Conservation (phyloP, 1,139 yeast species). For the Candida glucosophila region DNA sequence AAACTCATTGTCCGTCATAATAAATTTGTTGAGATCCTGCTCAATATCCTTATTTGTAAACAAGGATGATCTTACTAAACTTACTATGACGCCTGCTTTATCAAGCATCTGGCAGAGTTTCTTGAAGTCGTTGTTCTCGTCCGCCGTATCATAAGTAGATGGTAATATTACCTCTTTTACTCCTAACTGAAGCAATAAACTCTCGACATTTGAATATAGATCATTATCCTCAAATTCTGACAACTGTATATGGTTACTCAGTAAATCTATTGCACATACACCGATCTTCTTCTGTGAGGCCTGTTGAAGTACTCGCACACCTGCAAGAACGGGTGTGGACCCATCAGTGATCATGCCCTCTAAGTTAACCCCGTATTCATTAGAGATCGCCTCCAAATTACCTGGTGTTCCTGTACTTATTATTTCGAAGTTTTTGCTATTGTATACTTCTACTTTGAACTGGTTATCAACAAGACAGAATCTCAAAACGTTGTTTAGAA, state of each 20-base stretch:
- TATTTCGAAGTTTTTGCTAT: constrained; percentile 52
- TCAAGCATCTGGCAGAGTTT: constrained; percentile 59
- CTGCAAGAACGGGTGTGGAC: constrained; percentile 67
- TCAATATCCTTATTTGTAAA: constrained; percentile 61
- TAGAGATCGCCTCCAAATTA: constrained; percentile 47
- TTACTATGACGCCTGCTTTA: constrained; percentile 61
- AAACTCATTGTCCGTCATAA: constrained; percentile 32
- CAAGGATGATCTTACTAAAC: constrained; percentile 47
- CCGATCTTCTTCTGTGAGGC: constrained; percentile 54
- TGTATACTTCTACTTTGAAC: constrained; percentile 65
- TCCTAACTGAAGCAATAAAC: constrained; percentile 78
- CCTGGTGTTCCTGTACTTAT: constrained; percentile 79
- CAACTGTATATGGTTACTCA: constrained; percentile 56
- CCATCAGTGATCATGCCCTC: constrained; percentile 59
- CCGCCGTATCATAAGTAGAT: constrained; percentile 25
- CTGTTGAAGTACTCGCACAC: constrained; percentile 49
- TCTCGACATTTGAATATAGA: constrained; percentile 75
- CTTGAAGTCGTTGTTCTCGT: constrained; percentile 29
- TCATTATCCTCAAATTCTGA: constrained; percentile 85
- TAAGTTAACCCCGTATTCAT: constrained; percentile 43
- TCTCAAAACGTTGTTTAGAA: constrained; percentile 52
- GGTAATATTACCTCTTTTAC: constrained; percentile 76
- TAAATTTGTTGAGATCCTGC: constrained; percentile 59
- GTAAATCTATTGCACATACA: constrained; percentile 71
- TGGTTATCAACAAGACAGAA: constrained; percentile 63